Evolutionary conservation across 192 early-diverging fungal genomes (phyloP).

Genomic region (Dissophora globulifera): DNA sequence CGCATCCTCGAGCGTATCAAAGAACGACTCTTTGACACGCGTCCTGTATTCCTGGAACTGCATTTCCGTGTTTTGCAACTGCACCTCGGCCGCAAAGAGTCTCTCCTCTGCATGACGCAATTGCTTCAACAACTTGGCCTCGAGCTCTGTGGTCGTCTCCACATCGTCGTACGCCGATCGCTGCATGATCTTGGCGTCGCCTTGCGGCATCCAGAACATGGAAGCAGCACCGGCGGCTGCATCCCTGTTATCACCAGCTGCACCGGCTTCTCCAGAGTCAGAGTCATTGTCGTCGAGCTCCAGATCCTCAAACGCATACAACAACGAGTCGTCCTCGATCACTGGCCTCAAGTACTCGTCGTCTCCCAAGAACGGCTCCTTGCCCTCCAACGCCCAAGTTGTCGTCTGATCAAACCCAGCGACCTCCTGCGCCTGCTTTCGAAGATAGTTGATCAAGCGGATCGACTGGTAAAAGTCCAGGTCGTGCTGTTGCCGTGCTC

Average conservation of each 20-base stretch:
- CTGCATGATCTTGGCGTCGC: slow-evolving; percentile 10
- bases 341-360: slow-evolving; percentile 74
- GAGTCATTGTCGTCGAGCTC: slow-evolving; percentile 71
- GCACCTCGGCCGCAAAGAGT: slow-evolving; percentile 61
- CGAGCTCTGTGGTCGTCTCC: slow-evolving; percentile 59
- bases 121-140: slow-evolving; percentile 64
- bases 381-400: slow-evolving; percentile 30
- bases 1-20: slow-evolving; percentile 57
- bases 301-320: slow-evolving; percentile 77
- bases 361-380: slow-evolving; percentile 69
- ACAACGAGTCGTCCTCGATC: slow-evolving; percentile 72
- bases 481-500: slow-evolving; percentile 50
- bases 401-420: slow-evolving; percentile 20
- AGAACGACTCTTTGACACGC: slow-evolving; percentile 78
- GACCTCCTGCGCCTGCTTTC: slow-evolving; percentile 47
- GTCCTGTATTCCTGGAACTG: slow-evolving; percentile 77
- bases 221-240: too few relatives aligned
- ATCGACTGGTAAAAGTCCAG: slow-evolving; percentile 93
- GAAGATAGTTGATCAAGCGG: slow-evolving; percentile 77
- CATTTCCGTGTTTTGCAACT: slow-evolving; percentile 57
- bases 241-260: too few relatives aligned
- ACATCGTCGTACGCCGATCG: slow-evolving; percentile 20
- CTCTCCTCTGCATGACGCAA: slow-evolving; percentile 66
- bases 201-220: slow-evolving; percentile 24
- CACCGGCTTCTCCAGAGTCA: slow-evolving; percentile 50